Evolutionary conservation across 805 yeast genomes (phyloP).

Genomic region (Myxozyma lipomycoides): DNA sequence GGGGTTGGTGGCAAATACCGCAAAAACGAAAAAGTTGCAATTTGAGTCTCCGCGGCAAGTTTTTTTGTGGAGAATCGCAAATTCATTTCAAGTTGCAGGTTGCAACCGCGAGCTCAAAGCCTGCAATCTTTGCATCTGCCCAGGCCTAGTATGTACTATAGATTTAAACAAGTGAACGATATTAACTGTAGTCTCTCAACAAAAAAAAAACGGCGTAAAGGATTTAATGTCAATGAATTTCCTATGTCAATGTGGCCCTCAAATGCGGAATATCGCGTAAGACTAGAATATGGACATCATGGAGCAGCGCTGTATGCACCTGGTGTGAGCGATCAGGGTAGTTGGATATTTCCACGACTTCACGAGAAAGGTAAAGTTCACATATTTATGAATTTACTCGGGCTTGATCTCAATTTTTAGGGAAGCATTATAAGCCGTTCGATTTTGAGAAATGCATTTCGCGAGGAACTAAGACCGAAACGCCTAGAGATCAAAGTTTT

Average conservation of each 20-base stretch:
- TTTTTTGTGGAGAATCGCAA: too few relatives aligned
- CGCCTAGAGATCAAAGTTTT: conserved; percentile 16
- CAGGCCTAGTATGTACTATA: too few relatives aligned
- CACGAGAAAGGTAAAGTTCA: conserved; percentile 30
- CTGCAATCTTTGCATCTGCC: too few relatives aligned
- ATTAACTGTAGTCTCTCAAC: too few relatives aligned
- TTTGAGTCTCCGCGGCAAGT: too few relatives aligned
- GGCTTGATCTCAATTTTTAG: background rate
- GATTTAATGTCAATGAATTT: too few relatives aligned
- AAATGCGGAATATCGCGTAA: conserved; percentile 40
- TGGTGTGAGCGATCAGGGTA: conserved; percentile 18
- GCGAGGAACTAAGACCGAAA: conserved; percentile 1
- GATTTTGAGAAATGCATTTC: conserved; percentile 3
- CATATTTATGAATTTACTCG: conserved; percentile 16
- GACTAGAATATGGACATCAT: conserved; percentile 44
- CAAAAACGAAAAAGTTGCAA: too few relatives aligned
- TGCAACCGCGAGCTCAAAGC: too few relatives aligned
- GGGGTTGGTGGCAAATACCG: too few relatives aligned
- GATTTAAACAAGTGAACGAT: too few relatives aligned
- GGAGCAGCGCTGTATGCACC: conserved; percentile 37
- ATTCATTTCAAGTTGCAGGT: too few relatives aligned
- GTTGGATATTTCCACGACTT: conserved; percentile 34
- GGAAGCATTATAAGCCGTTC: conserved; percentile 3
- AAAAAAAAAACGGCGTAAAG: too few relatives aligned
- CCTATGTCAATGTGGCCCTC: conserved; percentile 47